Evolutionary conservation across 208 protist species (phyloP), one percentile per base, ranked within the genome.

Genomic region (Zelonia costaricensis): DNA sequence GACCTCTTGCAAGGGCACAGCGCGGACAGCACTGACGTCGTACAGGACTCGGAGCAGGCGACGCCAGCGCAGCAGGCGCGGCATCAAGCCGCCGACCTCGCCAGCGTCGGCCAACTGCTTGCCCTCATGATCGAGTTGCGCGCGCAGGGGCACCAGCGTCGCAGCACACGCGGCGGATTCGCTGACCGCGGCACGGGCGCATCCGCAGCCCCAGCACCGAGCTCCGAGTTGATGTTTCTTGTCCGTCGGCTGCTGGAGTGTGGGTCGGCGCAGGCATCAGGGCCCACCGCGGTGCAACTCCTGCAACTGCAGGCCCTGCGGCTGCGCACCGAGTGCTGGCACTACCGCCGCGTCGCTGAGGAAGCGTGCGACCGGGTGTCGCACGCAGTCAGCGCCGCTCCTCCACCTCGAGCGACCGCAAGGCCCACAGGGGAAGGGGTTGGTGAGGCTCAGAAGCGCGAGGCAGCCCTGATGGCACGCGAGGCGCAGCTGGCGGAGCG

Each of bases 291-390:
- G 46, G 65, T 84, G 30, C 79, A 79, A 27, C 63, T 89, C 10
- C 63, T 64, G 22, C 85, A 91, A 52, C 65, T 95, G 18, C 88
- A 95, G 59, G 85, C 84, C 0, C 45, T 95, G 42, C 80, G 79
- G 18, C 74, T 95, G 20, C 85, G 85, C 31, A 80, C 75, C 12
- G 62, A 79, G 35, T 39, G 73, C 25, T 92, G 85, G 76, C 53
- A 88, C 13, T 83, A 86, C 30, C 71, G 69, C 23, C 47, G 68
- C 35, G 47, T 84, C 13, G 76, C 86, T 4, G 77, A 91, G 55
- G 76, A 89, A 28, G 35, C 61, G 33, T 76, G 30, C 25, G 56
- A 64, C 38, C 61, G 56, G 13, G 18, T 68, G 8, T 23, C 36
- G 5, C 40, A 7, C 15, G 6, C 40, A n/a, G 22, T 12, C 15